These are phyloP conservation scores for Spizellomyces sp. DNA, from an alignment of 192 early-diverging fungal genomes.

Conservation along the genomic window DNA sequence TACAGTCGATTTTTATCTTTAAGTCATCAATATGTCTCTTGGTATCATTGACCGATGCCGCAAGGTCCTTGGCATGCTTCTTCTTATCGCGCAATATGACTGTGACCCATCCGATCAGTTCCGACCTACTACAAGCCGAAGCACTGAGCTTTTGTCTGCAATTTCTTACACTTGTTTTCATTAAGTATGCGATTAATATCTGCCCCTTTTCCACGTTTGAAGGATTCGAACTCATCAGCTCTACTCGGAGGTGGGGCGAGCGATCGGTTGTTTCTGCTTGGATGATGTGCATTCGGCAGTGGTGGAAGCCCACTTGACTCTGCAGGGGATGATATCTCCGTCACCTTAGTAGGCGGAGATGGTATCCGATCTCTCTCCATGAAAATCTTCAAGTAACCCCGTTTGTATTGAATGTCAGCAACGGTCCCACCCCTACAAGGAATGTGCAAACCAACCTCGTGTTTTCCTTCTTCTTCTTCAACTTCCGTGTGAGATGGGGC, in stretches of 20 bases:
- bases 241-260: slow-evolving; percentile 29
- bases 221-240: slow-evolving; percentile 63
- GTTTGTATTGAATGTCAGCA: too few relatives aligned
- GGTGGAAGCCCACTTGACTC: too few relatives aligned
- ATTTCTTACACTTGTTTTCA: slow-evolving; percentile 59
- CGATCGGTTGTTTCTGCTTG: too few relatives aligned
- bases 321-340: too few relatives aligned
- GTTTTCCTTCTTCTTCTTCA: slow-evolving; percentile 34
- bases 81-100: slow-evolving; percentile 56
- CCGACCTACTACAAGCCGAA: too few relatives aligned
- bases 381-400: too few relatives aligned
- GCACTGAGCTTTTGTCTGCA: not conserved
- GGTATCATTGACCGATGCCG: slow-evolving; percentile 44
- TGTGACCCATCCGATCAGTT: slow-evolving; percentile 2
- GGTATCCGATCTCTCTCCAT: too few relatives aligned
- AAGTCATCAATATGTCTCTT: slow-evolving; percentile 53
- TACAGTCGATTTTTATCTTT: slow-evolving; percentile 41
- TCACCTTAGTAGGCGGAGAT: too few relatives aligned
- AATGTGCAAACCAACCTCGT: slow-evolving; percentile 24
- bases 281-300: too few relatives aligned
- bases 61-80: slow-evolving; percentile 45
- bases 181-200: slow-evolving; percentile 56
- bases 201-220: slow-evolving; percentile 53
- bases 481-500: not conserved
- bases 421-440: too few relatives aligned